phyloP scores from a whole-genome alignment of 2,329 filamentous ascomycete genomes.

The Aspergillus puulaauensis region DNA sequence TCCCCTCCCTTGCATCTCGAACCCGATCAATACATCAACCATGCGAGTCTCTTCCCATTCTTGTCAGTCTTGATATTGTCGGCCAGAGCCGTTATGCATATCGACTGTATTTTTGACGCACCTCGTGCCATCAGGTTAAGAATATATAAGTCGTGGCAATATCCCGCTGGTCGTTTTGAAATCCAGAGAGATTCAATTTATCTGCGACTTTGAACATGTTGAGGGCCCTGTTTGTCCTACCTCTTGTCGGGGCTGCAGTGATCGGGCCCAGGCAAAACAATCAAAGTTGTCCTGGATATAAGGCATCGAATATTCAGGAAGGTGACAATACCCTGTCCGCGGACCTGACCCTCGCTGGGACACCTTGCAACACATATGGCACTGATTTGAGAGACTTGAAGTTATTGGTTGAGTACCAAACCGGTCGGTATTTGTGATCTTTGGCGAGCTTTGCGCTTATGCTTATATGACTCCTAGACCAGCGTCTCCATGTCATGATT shows the following conservation, averaged over 20 bases:
- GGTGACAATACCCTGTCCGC: constrained; percentile 59
- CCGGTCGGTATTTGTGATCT: constrained; percentile 40
- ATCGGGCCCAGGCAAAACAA: constrained; percentile 17
- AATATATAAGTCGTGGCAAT: constrained; percentile 10
- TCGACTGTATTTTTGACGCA: background rate
- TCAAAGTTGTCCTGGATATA: constrained; percentile 39
- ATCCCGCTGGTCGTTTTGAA: background rate
- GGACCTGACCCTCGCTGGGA: constrained; percentile 66
- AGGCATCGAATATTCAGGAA: constrained; percentile 35
- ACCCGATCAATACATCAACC: constrained; percentile 11
- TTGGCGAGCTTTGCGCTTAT: background rate
- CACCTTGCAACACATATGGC: constrained; percentile 62
- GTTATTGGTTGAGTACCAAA: constrained; percentile 62
- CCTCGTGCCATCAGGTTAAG: background rate
- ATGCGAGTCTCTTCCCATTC: constrained; percentile 7
- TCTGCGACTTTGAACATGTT: constrained; percentile 21
- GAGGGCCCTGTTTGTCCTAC: constrained; percentile 24
- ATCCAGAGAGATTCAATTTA: background rate
- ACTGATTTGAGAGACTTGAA: constrained; percentile 57
- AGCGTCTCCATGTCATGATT: constrained; percentile 73
- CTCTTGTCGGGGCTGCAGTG: constrained; percentile 30
- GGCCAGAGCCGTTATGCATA: background rate
- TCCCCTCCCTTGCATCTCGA: constrained; percentile 5
- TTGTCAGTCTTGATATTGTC: background rate
- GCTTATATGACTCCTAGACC: constrained; percentile 42